These are phyloP conservation scores for Jaapia argillacea DNA, from an alignment of 768 basidiomycete genomes.

Conservation along the genomic window DNA sequence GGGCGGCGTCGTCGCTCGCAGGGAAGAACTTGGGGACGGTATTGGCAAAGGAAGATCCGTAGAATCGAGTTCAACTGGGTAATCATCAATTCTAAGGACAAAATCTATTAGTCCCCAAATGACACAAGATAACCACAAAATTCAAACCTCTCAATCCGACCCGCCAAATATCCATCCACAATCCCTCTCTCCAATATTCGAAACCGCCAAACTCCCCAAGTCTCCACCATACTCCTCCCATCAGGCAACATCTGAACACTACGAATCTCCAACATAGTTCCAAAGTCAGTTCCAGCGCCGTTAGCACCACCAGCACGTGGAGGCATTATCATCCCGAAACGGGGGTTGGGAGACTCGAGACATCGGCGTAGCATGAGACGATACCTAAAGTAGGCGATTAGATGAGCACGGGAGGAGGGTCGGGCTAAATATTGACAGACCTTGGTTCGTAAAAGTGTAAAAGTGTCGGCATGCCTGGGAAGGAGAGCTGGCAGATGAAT, in stretches of 20 bases:
- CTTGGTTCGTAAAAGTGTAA: constrained; percentile 93
- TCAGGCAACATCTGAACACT: constrained; percentile 83
- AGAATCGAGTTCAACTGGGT: constrained; percentile 6
- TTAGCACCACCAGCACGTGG: constrained; percentile 27
- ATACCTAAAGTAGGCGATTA: constrained; percentile 40
- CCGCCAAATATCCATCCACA: constrained; percentile 87
- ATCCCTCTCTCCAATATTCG: constrained; percentile 75
- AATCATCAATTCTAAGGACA: constrained; percentile 14
- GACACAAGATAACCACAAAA: not conserved
- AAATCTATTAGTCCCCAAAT: constrained; percentile 7
- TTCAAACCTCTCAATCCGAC: constrained; percentile 55
- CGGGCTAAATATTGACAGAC: constrained; percentile 16
- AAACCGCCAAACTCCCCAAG: constrained; percentile 68
- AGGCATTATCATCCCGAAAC: constrained; percentile 91
- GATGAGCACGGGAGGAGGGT: constrained; percentile 1
- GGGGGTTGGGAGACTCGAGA: constrained; percentile 64
- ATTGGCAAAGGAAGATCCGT: not conserved
- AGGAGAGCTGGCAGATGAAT: constrained; percentile 82
- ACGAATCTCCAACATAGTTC: constrained; percentile 88
- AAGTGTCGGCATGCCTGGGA: constrained; percentile 84
- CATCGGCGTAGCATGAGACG: constrained; percentile 96
- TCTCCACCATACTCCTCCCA: constrained; percentile 81
- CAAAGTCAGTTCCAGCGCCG: constrained; percentile 45
- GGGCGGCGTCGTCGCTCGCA: not conserved
- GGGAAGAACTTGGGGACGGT: not conserved